Evolutionary conservation across 441 rosid genomes (phyloP).

Genomic region (Lepidium campestre): DNA sequence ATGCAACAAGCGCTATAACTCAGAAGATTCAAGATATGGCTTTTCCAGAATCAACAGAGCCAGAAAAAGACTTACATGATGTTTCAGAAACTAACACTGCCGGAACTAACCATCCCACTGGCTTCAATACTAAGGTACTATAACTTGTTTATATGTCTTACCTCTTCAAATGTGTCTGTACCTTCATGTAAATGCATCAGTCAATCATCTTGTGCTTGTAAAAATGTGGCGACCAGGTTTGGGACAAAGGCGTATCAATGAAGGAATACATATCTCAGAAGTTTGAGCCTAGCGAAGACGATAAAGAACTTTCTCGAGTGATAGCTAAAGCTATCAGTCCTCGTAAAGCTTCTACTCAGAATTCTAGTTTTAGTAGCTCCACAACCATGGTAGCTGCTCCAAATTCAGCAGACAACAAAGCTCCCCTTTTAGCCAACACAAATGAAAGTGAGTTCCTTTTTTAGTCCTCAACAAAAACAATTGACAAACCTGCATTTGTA

Average conservation of each 20-base stretch:
- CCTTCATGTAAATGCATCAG: not conserved
- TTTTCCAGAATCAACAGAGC: conserved; percentile 18
- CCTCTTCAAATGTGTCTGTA: not conserved
- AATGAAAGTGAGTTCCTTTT: conserved; percentile 39
- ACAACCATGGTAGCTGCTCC: conserved; percentile 52
- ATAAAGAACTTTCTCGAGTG: conserved; percentile 66
- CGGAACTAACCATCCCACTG: conserved; percentile 15
- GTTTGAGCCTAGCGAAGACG: conserved; percentile 81
- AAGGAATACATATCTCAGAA: conserved; percentile 65
- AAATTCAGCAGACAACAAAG: conserved; percentile 33
- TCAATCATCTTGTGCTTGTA: not conserved
- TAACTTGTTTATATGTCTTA: not conserved
- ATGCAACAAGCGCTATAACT: conserved; percentile 39
- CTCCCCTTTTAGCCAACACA: conserved; percentile 39
- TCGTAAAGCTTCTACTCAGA: conserved; percentile 37
- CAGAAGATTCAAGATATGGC: conserved; percentile 48
- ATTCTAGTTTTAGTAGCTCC: conserved; percentile 41
- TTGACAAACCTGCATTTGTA: not conserved
- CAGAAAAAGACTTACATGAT: conserved; percentile 11
- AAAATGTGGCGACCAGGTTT: conserved; percentile 26
- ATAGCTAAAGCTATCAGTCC: conserved; percentile 72
- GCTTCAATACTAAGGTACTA: conserved; percentile 8
- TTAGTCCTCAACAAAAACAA: not conserved
- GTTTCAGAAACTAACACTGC: conserved; percentile 13
- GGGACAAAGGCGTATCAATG: conserved; percentile 88